A percentile compares a stretch with the other conserved stretches of the same genome.
Conservation (phyloP, 1,139 yeast species). For the Protomyces gravidus region DNA sequence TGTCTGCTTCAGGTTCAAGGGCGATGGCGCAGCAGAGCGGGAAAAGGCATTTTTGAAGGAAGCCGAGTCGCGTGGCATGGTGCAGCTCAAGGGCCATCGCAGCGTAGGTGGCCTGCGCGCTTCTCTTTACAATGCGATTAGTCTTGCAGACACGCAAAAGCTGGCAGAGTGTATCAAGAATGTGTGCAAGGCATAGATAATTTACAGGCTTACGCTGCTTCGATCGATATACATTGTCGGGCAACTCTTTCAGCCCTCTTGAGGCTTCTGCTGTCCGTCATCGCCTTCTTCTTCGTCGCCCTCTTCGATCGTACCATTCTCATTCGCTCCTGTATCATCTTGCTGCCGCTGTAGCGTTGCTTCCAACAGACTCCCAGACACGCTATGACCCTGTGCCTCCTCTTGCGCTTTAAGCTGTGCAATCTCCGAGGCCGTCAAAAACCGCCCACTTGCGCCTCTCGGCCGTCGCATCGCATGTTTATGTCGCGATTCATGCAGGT, state of each 20-base stretch:
- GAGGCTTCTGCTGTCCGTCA: not conserved
- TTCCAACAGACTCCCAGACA: too few species aligned
- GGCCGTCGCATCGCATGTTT: conserved; percentile 99
- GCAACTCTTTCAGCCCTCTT: not conserved
- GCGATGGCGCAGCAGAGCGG: conserved; percentile 45
- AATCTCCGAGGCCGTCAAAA: conserved; percentile 92
- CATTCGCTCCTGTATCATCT: not conserved
- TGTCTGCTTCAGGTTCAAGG: conserved; percentile 73
- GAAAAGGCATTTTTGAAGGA: conserved; percentile 65
- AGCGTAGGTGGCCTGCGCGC: conserved; percentile 97
- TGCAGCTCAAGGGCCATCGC: conserved; percentile 91
- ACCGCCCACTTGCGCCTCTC: conserved; percentile 97
- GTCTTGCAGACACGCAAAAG: conserved; percentile 57
- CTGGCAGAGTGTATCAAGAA: conserved; percentile 57
- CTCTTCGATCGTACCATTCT: not conserved
- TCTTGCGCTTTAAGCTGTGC: conserved; percentile 61
- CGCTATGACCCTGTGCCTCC: not conserved
- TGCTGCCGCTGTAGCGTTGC: too few species aligned
- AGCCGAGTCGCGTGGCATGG: conserved; percentile 54
- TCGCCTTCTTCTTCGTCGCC: not conserved
- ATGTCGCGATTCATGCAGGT: conserved; percentile 93
- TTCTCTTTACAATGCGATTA: conserved; percentile 83
- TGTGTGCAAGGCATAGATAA: conserved; percentile 53
- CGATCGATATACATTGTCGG: too few species aligned
- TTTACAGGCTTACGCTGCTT: too few species aligned